A percentile compares a stretch with the other conserved stretches of the same genome.
Evolutionary conservation across 1,139 yeast genomes (phyloP).

Genomic region (Casaregolazyma lundiana): DNA sequence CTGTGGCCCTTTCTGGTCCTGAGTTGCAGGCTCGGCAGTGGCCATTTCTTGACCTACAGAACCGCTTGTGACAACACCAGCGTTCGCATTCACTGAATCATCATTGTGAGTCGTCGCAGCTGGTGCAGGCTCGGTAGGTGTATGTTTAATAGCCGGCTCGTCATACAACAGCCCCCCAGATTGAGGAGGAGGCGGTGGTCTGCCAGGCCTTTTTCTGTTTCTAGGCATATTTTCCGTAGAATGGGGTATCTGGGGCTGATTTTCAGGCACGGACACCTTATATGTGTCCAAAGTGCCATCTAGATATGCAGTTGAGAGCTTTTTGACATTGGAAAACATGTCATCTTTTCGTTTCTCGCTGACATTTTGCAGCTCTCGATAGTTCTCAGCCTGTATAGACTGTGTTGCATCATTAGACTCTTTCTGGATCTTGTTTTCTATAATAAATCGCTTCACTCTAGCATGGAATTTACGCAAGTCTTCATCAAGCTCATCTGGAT

Average conservation of each 20-base stretch:
- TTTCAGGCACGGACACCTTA: neutral
- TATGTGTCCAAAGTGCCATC: constrained; percentile 3
- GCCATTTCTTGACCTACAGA: constrained; percentile 1
- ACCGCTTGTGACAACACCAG: too few relatives aligned
- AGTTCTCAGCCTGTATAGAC: constrained; percentile 13
- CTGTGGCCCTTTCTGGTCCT: too few relatives aligned
- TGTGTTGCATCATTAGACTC: constrained; percentile 5
- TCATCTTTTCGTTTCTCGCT: constrained; percentile 6
- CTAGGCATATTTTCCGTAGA: neutral
- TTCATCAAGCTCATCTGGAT: constrained; percentile 16
- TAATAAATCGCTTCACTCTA: constrained; percentile 20
- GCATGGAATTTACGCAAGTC: constrained; percentile 17
- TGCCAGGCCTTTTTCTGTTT: constrained; percentile 2
- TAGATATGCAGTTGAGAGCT: constrained; percentile 3
- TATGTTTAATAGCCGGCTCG: neutral
- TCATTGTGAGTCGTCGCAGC: neutral
- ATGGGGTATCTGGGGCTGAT: constrained; percentile 1
- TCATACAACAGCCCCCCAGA: constrained; percentile 9
- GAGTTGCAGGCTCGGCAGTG: too few relatives aligned
- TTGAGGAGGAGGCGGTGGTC: constrained; percentile 8
- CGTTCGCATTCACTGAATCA: neutral
- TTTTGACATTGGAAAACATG: constrained; percentile 12
- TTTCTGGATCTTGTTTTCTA: constrained; percentile 20
- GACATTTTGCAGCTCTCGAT: constrained; percentile 13
- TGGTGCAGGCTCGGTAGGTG: neutral